Conservation (phyloP, 225 moss, liverwort and hornwort species). For the Polytrichum commune region DNA sequence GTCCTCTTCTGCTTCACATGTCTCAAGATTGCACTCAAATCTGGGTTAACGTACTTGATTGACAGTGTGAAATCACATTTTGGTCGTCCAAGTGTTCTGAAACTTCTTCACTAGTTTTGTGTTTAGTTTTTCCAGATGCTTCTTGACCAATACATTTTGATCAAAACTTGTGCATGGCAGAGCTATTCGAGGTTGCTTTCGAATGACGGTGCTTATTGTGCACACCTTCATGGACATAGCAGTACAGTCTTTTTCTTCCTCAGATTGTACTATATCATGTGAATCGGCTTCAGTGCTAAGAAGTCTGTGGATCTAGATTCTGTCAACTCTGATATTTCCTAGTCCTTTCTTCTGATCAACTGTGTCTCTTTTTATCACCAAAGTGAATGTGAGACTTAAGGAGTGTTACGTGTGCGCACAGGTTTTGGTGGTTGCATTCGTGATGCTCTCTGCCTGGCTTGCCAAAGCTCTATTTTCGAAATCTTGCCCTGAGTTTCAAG, state of each 20-base stretch:
- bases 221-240: slow-evolving; percentile 65
- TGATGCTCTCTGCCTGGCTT: slow-evolving; percentile 75
- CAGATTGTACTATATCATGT: background rate
- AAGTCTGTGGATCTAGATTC: too few relatives aligned
- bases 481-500: slow-evolving; percentile 45
- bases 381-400: slow-evolving; percentile 1
- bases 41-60: too few relatives aligned
- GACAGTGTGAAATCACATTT: too few relatives aligned
- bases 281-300: too few relatives aligned
- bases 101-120: too few relatives aligned
- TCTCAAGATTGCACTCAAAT: too few relatives aligned
- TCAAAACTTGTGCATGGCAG: slow-evolving; percentile 25
- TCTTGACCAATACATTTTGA: background rate
- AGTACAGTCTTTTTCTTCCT: slow-evolving; percentile 31
- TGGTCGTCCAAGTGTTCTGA: too few relatives aligned
- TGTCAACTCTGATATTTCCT: too few relatives aligned
- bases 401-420: slow-evolving; percentile 26
- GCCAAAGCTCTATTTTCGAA: slow-evolving; percentile 60
- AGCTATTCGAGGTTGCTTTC: slow-evolving; percentile 69
- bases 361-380: too few relatives aligned
- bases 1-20: too few relatives aligned
- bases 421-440: slow-evolving; percentile 58
- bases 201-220: slow-evolving; percentile 63
- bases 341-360: too few relatives aligned
- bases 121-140: too few relatives aligned